These are phyloP conservation scores for Halophytophthora batemanensis DNA, from an alignment of 352 stramenopile genomes.

Conservation along the genomic window DNA sequence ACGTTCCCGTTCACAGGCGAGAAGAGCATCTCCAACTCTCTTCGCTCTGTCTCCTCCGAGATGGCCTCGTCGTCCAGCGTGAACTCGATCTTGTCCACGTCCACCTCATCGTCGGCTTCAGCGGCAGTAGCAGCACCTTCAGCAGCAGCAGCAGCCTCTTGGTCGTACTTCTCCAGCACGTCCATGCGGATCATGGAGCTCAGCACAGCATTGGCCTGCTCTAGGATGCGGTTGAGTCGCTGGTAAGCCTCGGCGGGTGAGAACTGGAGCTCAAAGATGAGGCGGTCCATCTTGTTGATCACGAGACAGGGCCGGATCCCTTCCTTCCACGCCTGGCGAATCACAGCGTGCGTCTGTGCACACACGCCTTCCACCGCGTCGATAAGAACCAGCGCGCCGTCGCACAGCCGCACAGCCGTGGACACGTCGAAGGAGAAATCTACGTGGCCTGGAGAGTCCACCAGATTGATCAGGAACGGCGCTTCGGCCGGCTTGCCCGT, in stretches of 20 bases:
- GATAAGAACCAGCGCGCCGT: slow-evolving; percentile 96
- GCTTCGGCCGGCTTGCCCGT: too few species aligned
- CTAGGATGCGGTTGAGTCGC: slow-evolving; percentile 90
- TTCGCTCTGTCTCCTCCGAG: slow-evolving; percentile 56
- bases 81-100: slow-evolving; percentile 13
- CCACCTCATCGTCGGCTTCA: slow-evolving; percentile 14
- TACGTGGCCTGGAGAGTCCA: slow-evolving; percentile 97
- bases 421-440: slow-evolving; percentile 99
- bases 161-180: slow-evolving; percentile 66
- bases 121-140: slow-evolving; percentile 13
- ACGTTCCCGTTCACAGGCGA: slow-evolving; percentile 89
- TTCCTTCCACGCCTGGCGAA: slow-evolving; percentile 93
- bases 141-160: slow-evolving; percentile 7
- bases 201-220: slow-evolving; percentile 86
- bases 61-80: slow-evolving; percentile 49
- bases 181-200: slow-evolving; percentile 82
- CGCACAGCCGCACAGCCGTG: slow-evolving; percentile 94
- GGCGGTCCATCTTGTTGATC: slow-evolving; percentile 97
- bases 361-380: slow-evolving; percentile 97
- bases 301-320: slow-evolving; percentile 93
- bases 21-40: slow-evolving; percentile 83
- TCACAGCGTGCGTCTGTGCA: slow-evolving; percentile 75
- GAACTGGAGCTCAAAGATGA: slow-evolving; percentile 93
- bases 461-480: too few species aligned
- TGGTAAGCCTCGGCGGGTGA: slow-evolving; percentile 91